A percentile compares a stretch with the other conserved stretches of the same genome.
Conservation (phyloP, 2,329 filamentous ascomycete species). For the Lecanicillium sp. region DNA sequence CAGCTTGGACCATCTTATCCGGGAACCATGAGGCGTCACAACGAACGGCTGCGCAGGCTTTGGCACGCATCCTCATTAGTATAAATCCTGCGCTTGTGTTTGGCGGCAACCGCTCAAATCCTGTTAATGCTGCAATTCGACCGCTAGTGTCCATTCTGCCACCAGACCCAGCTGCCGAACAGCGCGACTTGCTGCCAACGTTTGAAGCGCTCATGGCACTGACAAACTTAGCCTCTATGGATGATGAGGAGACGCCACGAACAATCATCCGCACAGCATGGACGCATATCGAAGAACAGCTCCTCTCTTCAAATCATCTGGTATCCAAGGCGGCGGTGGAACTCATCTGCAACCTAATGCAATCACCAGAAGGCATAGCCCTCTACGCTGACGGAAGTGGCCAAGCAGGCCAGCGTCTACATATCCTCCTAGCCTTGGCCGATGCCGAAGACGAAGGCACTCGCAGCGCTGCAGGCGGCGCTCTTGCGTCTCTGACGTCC, state of each 20-base stretch:
- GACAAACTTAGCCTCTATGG: slow-evolving; percentile 83
- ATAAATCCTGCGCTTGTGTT: slow-evolving; percentile 82
- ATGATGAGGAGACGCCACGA: slow-evolving; percentile 55
- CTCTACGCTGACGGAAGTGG: slow-evolving; percentile 61
- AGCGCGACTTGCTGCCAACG: slow-evolving; percentile 72
- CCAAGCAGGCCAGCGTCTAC: slow-evolving; percentile 64
- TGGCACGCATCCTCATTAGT: slow-evolving; percentile 79
- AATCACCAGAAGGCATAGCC: slow-evolving; percentile 55
- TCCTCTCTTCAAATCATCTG: slow-evolving; percentile 66
- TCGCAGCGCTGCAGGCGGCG: slow-evolving; percentile 77
- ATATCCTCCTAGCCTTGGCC: slow-evolving; percentile 78
- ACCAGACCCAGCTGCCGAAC: slow-evolving; percentile 52
- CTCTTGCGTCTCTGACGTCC: slow-evolving; percentile 73
- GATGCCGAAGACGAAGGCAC: slow-evolving; percentile 78
- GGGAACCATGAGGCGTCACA: slow-evolving; percentile 37
- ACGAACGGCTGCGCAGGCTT: slow-evolving; percentile 64
- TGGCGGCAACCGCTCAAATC: slow-evolving; percentile 62
- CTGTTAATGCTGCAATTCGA: slow-evolving; percentile 72
- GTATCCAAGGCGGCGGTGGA: slow-evolving; percentile 81
- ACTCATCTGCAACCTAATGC: slow-evolving; percentile 83
- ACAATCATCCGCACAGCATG: slow-evolving; percentile 68
- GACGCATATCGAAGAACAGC: slow-evolving; percentile 70
- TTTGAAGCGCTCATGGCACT: slow-evolving; percentile 89
- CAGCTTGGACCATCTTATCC: slow-evolving; percentile 55
- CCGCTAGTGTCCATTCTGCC: slow-evolving; percentile 70